Base-by-base conservation (phyloP, 2,329 filamentous ascomycete species). In the Fusarium euwallaceae region DNA sequence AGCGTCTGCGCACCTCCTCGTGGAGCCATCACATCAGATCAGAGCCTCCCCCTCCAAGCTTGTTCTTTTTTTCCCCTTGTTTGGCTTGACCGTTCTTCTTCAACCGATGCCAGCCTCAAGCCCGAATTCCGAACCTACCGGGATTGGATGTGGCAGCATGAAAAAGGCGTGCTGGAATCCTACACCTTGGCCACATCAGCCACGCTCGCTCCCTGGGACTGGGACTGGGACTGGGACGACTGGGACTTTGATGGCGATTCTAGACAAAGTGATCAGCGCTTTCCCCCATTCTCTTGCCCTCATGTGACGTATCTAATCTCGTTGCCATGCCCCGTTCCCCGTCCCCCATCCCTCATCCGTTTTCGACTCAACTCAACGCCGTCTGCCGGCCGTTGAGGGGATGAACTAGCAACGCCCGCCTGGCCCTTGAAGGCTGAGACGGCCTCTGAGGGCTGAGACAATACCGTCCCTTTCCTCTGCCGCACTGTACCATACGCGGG, bases 251-350 rank as follows among this genome's bases (percentile, higher is more conserved):
- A 32, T 27, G 22, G 27, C 9, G 60, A 66, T 75, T 77, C 76
- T 70, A 69, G 67, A 74, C 67, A 59, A 64, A 71, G 51, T 65
- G 77, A 78, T 78, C 75, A 73, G 62, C 77, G 43, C 36, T 41
- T 45, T 61, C 43, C 27, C 56, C 56, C 60, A 70, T 64, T 61
- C 58, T 66, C 53, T 48, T 64, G 24, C 53, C 24, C 48, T 58
- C 76, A 78, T 75, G 76, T 78, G 76, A 78, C 71, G 65, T 71
- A 69, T 60, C 56, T 64, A 63, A 73, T 70, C 59, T 69, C 56
- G 39, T 63, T 41, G 56, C n/a, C 20, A 22, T 58, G 32, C 43
- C 55, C 34, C 55, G 55, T 36, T 36, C 45, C 32, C 69, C 55
- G 56, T 61, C 14, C 36, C 53, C 61, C 64, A 59, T 60, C 48